Percentiles rank a stretch among this genome's conserved stretches.
These are phyloP conservation scores for Penicillium coprophilum DNA, from an alignment of 495 filamentous ascomycete species.

Conservation along the genomic window DNA sequence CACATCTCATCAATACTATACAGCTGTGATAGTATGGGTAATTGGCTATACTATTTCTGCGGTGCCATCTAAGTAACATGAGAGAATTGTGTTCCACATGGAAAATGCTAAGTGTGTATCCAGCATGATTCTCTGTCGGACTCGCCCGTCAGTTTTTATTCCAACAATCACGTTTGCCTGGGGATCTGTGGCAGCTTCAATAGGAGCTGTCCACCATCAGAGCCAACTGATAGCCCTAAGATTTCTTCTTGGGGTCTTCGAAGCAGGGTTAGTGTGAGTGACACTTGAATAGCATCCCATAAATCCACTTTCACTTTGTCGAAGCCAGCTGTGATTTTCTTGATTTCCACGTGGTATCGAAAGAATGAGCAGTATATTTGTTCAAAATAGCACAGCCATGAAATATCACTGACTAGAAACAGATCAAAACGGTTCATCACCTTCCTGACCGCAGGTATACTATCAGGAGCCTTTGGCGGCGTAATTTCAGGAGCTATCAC, in stretches of 20 bases:
- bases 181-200: conserved; percentile 32
- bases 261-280: conserved; percentile 35
- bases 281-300: background rate
- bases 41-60: conserved; percentile 47
- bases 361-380: conserved; percentile 37
- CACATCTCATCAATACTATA: conserved; percentile 36
- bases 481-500: conserved; percentile 45
- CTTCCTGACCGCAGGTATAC: conserved; percentile 45
- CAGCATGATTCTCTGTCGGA: conserved; percentile 39
- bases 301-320: background rate
- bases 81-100: background rate
- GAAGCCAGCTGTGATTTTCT: conserved; percentile 39
- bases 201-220: conserved; percentile 41
- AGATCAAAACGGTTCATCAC: conserved; percentile 33
- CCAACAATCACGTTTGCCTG: conserved; percentile 39
- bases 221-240: conserved; percentile 37
- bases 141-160: conserved; percentile 37
- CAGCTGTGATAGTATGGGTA: conserved; percentile 45
- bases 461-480: conserved; percentile 45
- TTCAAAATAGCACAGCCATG: background rate
- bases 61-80: conserved; percentile 37
- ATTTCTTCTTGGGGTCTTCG: conserved; percentile 36
- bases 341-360: conserved; percentile 50
- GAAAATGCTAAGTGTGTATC: conserved; percentile 4
- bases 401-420: background rate